A percentile compares a stretch with the other conserved stretches of the same genome.
These are phyloP conservation scores for Oryza glumipatula DNA, from an alignment of 176 grass and related monocot genomes.

Conservation along the genomic window DNA sequence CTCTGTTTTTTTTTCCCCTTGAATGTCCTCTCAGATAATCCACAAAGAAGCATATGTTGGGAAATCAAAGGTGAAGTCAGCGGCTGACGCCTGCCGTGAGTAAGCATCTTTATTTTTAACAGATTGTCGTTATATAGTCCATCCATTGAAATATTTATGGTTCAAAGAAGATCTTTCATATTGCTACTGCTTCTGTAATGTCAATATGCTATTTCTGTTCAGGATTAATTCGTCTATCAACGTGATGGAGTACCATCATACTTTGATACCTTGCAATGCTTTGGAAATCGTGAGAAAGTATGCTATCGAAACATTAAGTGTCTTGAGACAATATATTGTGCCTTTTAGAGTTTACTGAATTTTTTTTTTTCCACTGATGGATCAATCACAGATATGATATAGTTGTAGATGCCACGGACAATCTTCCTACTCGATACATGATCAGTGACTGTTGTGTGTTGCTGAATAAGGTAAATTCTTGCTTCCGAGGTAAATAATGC, in stretches of 20 bases:
- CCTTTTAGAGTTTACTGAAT: background rate
- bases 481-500: background rate
- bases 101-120: slow-evolving; percentile 54
- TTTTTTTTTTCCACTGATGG: slow-evolving; percentile 75
- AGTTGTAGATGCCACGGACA: slow-evolving; percentile 94
- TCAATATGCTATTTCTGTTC: slow-evolving; percentile 44
- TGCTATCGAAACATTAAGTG: slow-evolving; percentile 45
- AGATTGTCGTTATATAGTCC: background rate
- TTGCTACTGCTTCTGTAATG: slow-evolving; percentile 26
- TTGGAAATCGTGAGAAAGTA: slow-evolving; percentile 79
- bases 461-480: slow-evolving; percentile 69
- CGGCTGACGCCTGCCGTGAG: slow-evolving; percentile 82
- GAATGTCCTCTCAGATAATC: slow-evolving; percentile 71
- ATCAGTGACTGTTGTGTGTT: slow-evolving; percentile 95
- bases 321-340: background rate
- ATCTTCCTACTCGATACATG: slow-evolving; percentile 94
- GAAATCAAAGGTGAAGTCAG: slow-evolving; percentile 85
- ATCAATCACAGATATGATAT: slow-evolving; percentile 77
- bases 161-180: background rate
- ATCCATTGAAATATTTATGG: slow-evolving; percentile 1
- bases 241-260: slow-evolving; percentile 72
- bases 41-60: slow-evolving; percentile 87
- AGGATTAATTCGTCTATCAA: slow-evolving; percentile 96
- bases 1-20: slow-evolving; percentile 24
- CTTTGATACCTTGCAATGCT: slow-evolving; percentile 75